phyloP scores from a whole-genome alignment of 2,329 filamentous ascomycete genomes.

The Microascus cirrosus region DNA sequence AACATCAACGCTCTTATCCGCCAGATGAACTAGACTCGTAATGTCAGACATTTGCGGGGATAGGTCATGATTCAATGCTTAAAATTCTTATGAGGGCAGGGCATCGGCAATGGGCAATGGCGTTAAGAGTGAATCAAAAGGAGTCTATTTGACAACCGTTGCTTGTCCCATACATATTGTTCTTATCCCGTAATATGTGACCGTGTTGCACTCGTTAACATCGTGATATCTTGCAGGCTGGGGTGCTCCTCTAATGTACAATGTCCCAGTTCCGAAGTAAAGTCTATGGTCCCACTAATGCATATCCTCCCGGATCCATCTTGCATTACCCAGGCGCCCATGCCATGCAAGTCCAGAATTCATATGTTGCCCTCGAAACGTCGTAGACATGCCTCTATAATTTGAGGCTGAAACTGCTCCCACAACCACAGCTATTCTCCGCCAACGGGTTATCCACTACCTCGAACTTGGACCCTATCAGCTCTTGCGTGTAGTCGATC shows the following conservation, averaged over 20 bases:
- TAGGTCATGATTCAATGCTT: not conserved
- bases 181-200: not conserved
- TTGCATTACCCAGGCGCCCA: not conserved
- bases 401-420: conserved; percentile 94
- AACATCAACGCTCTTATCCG: conserved; percentile 93
- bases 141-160: not conserved
- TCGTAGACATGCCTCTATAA: conserved; percentile 24
- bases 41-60: conserved; percentile 2
- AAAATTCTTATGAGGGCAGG: not conserved
- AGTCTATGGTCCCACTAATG: not conserved
- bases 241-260: not conserved
- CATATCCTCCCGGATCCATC: not conserved
- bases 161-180: not conserved
- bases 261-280: not conserved
- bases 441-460: conserved; percentile 88
- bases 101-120: not conserved
- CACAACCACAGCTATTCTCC: conserved; percentile 91
- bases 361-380: not conserved
- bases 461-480: conserved; percentile 86
- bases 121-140: not conserved
- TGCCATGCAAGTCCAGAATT: not conserved
- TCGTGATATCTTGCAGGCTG: not conserved
- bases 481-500: conserved; percentile 90
- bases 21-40: conserved; percentile 84
- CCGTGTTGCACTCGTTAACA: not conserved